A percentile compares a stretch with the other conserved stretches of the same genome.
These are phyloP conservation scores for Fusarium napiforme DNA, from an alignment of 2,329 filamentous ascomycete species.

Conservation along the genomic window DNA sequence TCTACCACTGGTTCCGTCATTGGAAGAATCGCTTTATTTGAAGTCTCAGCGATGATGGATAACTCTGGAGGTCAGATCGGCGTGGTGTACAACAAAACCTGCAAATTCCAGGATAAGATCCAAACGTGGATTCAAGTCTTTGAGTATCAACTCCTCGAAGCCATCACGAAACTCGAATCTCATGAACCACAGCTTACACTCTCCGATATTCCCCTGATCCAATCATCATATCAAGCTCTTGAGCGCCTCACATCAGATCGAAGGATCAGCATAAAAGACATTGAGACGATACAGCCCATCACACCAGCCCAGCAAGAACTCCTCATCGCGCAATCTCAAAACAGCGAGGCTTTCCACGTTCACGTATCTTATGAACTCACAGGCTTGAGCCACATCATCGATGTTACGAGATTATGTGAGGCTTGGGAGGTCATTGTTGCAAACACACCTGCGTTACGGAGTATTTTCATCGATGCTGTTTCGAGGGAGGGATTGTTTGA, in stretches of 20 bases:
- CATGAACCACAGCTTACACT: conserved; percentile 61
- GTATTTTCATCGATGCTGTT: conserved; percentile 63
- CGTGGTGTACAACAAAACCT: conserved; percentile 57
- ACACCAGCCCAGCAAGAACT: conserved; percentile 62
- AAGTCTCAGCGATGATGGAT: conserved; percentile 60
- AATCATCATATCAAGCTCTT: conserved; percentile 59
- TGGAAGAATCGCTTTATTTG: conserved; percentile 62
- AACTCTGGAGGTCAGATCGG: conserved; percentile 56
- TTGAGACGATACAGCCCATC: conserved; percentile 62
- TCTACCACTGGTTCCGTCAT: conserved; percentile 59
- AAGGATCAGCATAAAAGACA: conserved; percentile 56
- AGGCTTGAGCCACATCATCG: conserved; percentile 52
- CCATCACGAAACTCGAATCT: conserved; percentile 54
- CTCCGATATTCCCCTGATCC: conserved; percentile 60
- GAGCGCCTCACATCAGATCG: conserved; percentile 56
- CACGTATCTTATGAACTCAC: conserved; percentile 61
- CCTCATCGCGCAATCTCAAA: conserved; percentile 57
- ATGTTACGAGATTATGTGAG: conserved; percentile 58
- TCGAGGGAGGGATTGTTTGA: conserved; percentile 62
- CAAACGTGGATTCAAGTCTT: conserved; percentile 59
- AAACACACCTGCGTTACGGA: conserved; percentile 59
- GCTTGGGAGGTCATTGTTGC: conserved; percentile 62
- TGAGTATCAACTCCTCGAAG: conserved; percentile 58
- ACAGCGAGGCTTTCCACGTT: conserved; percentile 55
- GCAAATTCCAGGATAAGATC: conserved; percentile 57